Conservation (phyloP, 495 filamentous ascomycete species). For the Aspergillus bridgeri region DNA sequence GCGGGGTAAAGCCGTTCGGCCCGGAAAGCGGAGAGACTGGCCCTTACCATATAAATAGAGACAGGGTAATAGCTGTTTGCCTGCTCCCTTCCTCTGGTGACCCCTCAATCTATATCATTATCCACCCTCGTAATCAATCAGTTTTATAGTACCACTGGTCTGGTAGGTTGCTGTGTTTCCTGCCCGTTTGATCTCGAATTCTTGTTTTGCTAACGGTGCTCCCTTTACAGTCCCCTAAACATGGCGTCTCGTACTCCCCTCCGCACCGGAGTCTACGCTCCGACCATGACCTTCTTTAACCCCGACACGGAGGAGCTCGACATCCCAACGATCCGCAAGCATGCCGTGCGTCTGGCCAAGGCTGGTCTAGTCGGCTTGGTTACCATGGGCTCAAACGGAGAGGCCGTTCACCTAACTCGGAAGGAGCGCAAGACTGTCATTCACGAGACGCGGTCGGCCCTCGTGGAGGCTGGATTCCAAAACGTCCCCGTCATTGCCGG, state of each 20-base stretch:
- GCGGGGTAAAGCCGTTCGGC: not conserved
- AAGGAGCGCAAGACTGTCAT: conserved; percentile 75
- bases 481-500: conserved; percentile 79
- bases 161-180: not conserved
- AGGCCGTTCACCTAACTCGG: conserved; percentile 77
- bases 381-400: conserved; percentile 87
- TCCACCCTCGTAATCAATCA: too few species aligned
- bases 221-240: not conserved
- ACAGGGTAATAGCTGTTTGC: not conserved
- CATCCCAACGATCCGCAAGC: conserved; percentile 69
- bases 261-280: conserved; percentile 81
- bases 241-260: conserved; percentile 52
- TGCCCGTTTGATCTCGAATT: not conserved
- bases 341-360: conserved; percentile 76
- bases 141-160: too few species aligned
- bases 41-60: not conserved
- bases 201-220: not conserved
- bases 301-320: conserved; percentile 79
- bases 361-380: conserved; percentile 80
- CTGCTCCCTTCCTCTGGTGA: not conserved
- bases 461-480: conserved; percentile 75
- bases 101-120: not conserved
- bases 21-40: not conserved
- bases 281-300: conserved; percentile 89
- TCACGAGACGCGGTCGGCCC: conserved; percentile 72